A percentile compares a stretch with the other conserved stretches of the same genome.
phyloP scores from a whole-genome alignment of 106 monocot species.

The Dendrobium officinale region DNA sequence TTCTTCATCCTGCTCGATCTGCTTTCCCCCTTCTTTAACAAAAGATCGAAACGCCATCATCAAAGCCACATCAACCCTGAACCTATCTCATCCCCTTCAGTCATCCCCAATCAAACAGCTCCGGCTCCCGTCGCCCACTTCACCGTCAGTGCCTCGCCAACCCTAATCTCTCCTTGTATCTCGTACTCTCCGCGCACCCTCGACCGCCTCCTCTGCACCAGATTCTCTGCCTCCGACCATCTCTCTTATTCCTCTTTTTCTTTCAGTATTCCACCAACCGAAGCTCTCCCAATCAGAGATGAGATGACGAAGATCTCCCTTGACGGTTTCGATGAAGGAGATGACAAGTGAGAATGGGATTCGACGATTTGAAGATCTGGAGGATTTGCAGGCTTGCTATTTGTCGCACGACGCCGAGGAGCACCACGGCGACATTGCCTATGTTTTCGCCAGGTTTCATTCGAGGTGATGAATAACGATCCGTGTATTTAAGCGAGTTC shows the following conservation, averaged over 20 bases:
- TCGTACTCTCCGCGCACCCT: constrained; percentile 1
- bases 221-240: neutral
- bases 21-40: neutral
- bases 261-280: neutral
- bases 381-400: too few relatives aligned
- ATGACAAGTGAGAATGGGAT: neutral
- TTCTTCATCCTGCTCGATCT: neutral
- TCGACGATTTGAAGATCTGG: too few relatives aligned
- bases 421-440: too few relatives aligned
- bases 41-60: neutral
- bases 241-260: neutral
- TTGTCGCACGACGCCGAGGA: too few relatives aligned
- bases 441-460: too few relatives aligned
- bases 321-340: neutral
- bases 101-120: neutral
- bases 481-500: too few relatives aligned
- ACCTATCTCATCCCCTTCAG: neutral
- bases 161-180: neutral
- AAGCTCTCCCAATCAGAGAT: neutral
- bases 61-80: neutral
- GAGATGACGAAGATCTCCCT: neutral
- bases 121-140: neutral
- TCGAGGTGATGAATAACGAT: too few relatives aligned
- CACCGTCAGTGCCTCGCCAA: neutral
- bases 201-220: neutral